Percentiles rank a stretch among this genome's conserved stretches.
These are phyloP conservation scores for Juncus inflexus DNA, from an alignment of 176 grass and related monocot species.

Conservation along the genomic window DNA sequence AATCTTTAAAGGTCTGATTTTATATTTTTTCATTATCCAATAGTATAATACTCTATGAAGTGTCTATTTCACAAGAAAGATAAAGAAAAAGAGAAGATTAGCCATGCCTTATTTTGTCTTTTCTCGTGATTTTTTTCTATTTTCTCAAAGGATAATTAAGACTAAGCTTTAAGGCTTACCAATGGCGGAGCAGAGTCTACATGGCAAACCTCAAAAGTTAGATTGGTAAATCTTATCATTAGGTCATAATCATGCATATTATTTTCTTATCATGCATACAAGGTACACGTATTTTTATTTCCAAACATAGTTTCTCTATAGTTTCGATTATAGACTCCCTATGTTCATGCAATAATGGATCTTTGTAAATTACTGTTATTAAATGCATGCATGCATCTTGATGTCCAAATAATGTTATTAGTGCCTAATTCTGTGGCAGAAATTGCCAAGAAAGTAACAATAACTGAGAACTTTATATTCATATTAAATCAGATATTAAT, in stretches of 20 bases:
- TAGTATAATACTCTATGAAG: background rate
- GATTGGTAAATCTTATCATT: slow-evolving; percentile 21
- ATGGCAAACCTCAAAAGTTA: slow-evolving; percentile 17
- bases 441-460: too few species aligned
- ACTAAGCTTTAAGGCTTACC: slow-evolving; percentile 14
- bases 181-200: slow-evolving; percentile 18
- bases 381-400: slow-evolving; percentile 8
- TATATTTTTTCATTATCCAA: too few species aligned
- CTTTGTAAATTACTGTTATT: too few species aligned
- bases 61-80: slow-evolving; percentile 17
- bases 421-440: background rate
- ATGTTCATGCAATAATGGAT: too few species aligned
- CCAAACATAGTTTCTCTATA: background rate
- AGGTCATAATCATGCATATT: background rate
- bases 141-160: background rate
- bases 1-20: too few species aligned
- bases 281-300: slow-evolving; percentile 13
- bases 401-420: background rate
- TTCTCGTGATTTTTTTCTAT: background rate
- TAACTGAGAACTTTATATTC: too few species aligned
- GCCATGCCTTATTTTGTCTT: slow-evolving; percentile 14
- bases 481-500: too few species aligned
- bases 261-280: background rate
- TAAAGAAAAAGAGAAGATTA: slow-evolving; percentile 10
- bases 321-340: background rate